Evolutionary conservation across 164 flowering plant genomes (phyloP), one percentile per base, ranked within the genome.

Genomic region (Berberis vulgaris): DNA sequence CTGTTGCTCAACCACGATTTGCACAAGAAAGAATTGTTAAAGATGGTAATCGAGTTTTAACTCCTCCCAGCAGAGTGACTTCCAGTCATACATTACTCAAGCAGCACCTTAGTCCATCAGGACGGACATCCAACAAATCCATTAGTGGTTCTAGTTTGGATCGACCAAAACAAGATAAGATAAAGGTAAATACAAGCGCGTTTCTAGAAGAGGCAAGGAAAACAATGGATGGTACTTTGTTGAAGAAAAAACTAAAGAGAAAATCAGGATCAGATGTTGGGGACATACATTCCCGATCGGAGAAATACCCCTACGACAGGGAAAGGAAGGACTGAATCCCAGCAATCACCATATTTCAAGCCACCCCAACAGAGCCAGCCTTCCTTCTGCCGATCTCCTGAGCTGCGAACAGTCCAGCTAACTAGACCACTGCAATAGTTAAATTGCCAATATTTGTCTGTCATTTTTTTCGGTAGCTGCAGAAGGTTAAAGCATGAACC

Each of bases 241-340:
- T 72, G 39, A 79, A 79, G 78, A 83, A 84, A 65, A 83, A 80
- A 70, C 59, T 71, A n/a, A 83, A 80, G 71, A 76, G 74, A 73
- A 84, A 79, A 73, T 67, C 77, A 38, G 81, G 78, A 62, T 3
- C 55, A 26, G 26, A 26, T 26, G 26, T 26, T 26, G 26, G 26
- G 41, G 77, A 76, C 53, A 49, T 52, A 12, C 77, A 73, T 26
- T 26, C 26, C 26, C 26, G 26, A 26, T 0, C 26, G 26, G 26
- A 26, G 26, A 26, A 26, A 26, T 26, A 26, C 26, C 26, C 26
- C 26, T 0, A 26, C 26, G 26, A 26, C 26, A 26, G 11, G 76
- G 63, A 10, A 86, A 82, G 38, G 87, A 80, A 61, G 67, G 68
- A 47, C 72, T 59, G 61, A 79, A 76, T 69, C 58, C 73, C 9